phyloP scores from a whole-genome alignment of 1,284 basidiomycete species.

The Rhodotorula glutinis region DNA sequence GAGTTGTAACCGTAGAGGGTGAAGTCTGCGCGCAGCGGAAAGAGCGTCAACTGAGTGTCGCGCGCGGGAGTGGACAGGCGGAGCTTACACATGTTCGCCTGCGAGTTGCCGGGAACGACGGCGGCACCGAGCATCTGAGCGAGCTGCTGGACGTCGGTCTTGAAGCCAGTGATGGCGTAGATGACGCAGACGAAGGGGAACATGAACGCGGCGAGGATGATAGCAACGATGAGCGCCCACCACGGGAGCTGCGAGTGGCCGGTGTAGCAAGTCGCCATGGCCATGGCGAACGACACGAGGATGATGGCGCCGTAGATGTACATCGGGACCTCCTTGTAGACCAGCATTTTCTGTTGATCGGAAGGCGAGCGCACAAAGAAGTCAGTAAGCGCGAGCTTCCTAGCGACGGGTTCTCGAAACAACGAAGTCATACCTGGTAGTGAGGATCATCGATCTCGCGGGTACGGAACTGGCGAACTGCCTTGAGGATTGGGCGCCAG shows the following conservation, averaged over 20 bases:
- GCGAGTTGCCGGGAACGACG: slow-evolving; percentile 61
- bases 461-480: slow-evolving; percentile 45
- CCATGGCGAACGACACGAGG: slow-evolving; percentile 55
- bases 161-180: slow-evolving; percentile 56
- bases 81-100: slow-evolving; percentile 57
- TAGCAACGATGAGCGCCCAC: slow-evolving; percentile 57
- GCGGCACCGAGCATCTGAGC: slow-evolving; percentile 67
- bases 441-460: slow-evolving; percentile 56
- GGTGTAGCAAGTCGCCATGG: slow-evolving; percentile 52
- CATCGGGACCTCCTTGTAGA: slow-evolving; percentile 9
- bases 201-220: slow-evolving; percentile 52
- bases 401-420: no score
- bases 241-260: slow-evolving; percentile 57
- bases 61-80: no score
- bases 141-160: slow-evolving; percentile 49
- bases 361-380: no score
- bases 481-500: slow-evolving; percentile 56
- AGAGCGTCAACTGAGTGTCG: no score
- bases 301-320: slow-evolving; percentile 64
- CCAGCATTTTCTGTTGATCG: neutral
- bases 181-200: slow-evolving; percentile 59
- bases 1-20: slow-evolving; percentile 41
- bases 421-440: slow-evolving; percentile 48
- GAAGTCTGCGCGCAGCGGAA: slow-evolving; percentile 39
- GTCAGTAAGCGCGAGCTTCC: no score